Evolutionary conservation across 1,284 basidiomycete genomes (phyloP), one percentile per base, ranked within the genome.

Genomic region (Boletus sp.): DNA sequence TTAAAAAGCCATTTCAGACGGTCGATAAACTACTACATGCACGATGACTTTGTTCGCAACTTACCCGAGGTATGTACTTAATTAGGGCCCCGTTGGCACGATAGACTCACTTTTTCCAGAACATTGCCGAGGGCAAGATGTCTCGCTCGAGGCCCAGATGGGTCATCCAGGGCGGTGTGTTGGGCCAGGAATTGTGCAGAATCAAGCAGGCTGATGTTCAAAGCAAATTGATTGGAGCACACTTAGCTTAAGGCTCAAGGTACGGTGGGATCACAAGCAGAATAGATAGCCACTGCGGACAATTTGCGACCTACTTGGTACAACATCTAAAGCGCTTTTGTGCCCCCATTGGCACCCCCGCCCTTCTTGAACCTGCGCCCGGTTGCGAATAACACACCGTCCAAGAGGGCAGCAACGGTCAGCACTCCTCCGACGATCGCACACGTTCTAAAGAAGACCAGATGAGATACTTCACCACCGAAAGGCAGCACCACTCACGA

Each of bases 391-490:
- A 96, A 78, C 46, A 89, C 73, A 50, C 89, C 84, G 68, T 99
- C 95, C 41, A 98, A 58, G n/a, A 99, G 74, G 1, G 90, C 88
- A 12, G 94, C 94, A 22, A 99, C 84, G 1, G 96, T 99, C 42
- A 99, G 72, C 8, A 99, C 93, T 59, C 96, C 95, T 53, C 95
- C 95, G 33, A 99, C 84, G 60, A 99, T 97, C 4, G 96, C 96
- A 62, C 94, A 98, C 17, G 94, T 95, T 57, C 91, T 94, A 55
- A 29, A 44, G 32, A 13, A 14, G 17, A 23, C 19, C 36, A 38
- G 29, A n/a, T 53, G 37, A 41, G 27, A 46, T 20, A 35, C 32
- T 44, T 22, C 20, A 16, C 23, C 13, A 9, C 26, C 34, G 29
- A 50, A 30, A 33, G 38, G 12, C 12, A 14, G 9, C 9, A 12